These are phyloP conservation scores for Coffea humblotiana DNA, from an alignment of 305 asterid species.

Conservation along the genomic window DNA sequence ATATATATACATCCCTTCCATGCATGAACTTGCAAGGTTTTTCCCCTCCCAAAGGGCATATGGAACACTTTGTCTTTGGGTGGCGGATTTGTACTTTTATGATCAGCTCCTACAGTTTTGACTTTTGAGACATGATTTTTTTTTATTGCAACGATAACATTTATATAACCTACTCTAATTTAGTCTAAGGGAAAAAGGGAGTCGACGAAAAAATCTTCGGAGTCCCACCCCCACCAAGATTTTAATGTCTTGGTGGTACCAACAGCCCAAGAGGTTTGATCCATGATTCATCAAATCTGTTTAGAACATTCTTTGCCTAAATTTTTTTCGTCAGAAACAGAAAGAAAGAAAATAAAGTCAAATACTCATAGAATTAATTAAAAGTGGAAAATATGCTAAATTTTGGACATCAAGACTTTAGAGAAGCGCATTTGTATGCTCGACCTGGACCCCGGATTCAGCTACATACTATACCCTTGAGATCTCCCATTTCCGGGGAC, in stretches of 20 bases:
- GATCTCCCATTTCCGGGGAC: background rate
- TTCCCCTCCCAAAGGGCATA: too few relatives aligned
- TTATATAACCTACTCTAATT: too few relatives aligned
- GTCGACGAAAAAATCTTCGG: too few relatives aligned
- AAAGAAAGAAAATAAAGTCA: background rate
- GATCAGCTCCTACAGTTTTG: too few relatives aligned
- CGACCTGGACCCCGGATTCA: too few relatives aligned
- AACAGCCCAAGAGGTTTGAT: background rate
- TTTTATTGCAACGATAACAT: too few relatives aligned
- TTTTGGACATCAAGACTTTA: background rate
- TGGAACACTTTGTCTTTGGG: background rate
- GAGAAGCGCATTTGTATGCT: background rate
- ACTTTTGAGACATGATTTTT: too few relatives aligned
- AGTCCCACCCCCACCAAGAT: too few relatives aligned
- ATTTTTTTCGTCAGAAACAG: too few relatives aligned
- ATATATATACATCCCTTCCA: background rate
- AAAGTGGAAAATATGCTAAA: too few relatives aligned
- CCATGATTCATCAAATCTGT: background rate
- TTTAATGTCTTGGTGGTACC: too few relatives aligned
- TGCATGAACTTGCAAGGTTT: background rate
- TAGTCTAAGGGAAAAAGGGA: too few relatives aligned
- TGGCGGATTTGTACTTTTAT: background rate
- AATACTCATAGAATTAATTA: background rate
- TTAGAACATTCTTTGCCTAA: background rate
- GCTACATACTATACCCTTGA: background rate